phyloP scores from a whole-genome alignment of 805 yeast genomes.

The Wickerhamia fluorescens region DNA sequence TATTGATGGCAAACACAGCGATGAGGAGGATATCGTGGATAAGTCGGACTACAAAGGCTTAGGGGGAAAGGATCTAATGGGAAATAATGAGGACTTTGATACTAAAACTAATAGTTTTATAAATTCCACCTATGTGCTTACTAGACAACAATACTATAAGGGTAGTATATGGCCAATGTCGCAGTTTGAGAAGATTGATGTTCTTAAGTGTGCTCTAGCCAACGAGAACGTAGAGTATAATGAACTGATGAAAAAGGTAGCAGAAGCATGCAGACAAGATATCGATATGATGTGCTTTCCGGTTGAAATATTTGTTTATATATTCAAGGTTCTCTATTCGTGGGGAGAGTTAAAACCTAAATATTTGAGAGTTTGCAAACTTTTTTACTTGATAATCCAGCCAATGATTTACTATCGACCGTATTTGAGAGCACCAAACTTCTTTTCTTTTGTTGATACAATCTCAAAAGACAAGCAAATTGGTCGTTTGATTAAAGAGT shows the following conservation, averaged over 20 bases:
- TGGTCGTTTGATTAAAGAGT: slow-evolving; percentile 53
- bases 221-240: slow-evolving; percentile 16
- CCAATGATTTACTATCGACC: slow-evolving; percentile 66
- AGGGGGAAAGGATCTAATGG: slow-evolving; percentile 8
- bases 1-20: slow-evolving; percentile 17
- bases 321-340: slow-evolving; percentile 23
- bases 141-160: slow-evolving; percentile 11
- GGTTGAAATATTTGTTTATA: slow-evolving; percentile 24
- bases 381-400: slow-evolving; percentile 54
- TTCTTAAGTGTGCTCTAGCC: slow-evolving; percentile 28
- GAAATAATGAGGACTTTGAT: slow-evolving; percentile 19
- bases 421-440: slow-evolving; percentile 56
- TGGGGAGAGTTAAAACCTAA: slow-evolving; percentile 35
- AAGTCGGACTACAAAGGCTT: slow-evolving; percentile 6
- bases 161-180: slow-evolving; percentile 43
- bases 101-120: slow-evolving; percentile 20
- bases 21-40: slow-evolving; percentile 18
- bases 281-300: slow-evolving; percentile 30
- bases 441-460: slow-evolving; percentile 64
- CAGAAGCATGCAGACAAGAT: slow-evolving; percentile 10
- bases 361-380: slow-evolving; percentile 52
- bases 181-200: slow-evolving; percentile 45
- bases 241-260: slow-evolving; percentile 8
- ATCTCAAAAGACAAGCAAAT: slow-evolving; percentile 43
- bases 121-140: slow-evolving; percentile 27